These are phyloP conservation scores for Lactarius sp. DNA, from an alignment of 768 basidiomycete species.

Conservation along the genomic window DNA sequence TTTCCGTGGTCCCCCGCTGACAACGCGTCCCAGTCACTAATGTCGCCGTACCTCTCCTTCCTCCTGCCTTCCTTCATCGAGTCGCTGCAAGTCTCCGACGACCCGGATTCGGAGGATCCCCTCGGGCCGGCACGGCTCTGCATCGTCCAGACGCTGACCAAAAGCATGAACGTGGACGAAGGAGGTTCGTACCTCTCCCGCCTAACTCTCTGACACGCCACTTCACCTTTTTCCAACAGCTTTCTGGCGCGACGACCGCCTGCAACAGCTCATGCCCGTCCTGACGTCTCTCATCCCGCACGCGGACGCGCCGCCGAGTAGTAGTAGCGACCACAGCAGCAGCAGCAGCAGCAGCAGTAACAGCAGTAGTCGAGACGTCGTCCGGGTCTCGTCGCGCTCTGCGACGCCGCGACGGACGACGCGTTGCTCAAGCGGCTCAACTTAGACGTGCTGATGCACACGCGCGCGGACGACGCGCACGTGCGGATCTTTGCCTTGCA, in stretches of 20 bases:
- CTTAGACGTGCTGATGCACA: conserved; percentile 79
- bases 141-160: conserved; percentile 55
- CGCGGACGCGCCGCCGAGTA: not conserved
- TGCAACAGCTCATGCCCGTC: conserved; percentile 51
- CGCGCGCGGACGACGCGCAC: conserved; percentile 72
- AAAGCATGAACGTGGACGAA: conserved; percentile 74
- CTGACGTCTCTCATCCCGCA: conserved; percentile 14
- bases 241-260: conserved; percentile 86
- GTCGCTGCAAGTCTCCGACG: conserved; percentile 48
- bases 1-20: not conserved
- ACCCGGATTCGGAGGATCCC: conserved; percentile 24
- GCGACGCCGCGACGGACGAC: conserved; percentile 53
- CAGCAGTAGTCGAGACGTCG: conserved; percentile 24
- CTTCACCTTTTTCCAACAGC: conserved; percentile 37
- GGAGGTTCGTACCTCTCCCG: conserved; percentile 50
- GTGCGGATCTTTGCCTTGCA: conserved; percentile 67
- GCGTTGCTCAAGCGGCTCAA: conserved; percentile 74
- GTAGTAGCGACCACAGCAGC: too few species aligned
- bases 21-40: conserved; percentile 51
- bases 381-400: conserved; percentile 52
- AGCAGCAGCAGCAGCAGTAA: not conserved
- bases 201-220: not conserved
- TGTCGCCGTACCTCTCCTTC: conserved; percentile 88
- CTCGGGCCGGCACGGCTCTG: conserved; percentile 46
- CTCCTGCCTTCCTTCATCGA: conserved; percentile 63